A percentile compares a stretch with the other conserved stretches of the same genome.
phyloP scores from a whole-genome alignment of 257 asterid genomes.

The Solanum pinnatisectum region DNA sequence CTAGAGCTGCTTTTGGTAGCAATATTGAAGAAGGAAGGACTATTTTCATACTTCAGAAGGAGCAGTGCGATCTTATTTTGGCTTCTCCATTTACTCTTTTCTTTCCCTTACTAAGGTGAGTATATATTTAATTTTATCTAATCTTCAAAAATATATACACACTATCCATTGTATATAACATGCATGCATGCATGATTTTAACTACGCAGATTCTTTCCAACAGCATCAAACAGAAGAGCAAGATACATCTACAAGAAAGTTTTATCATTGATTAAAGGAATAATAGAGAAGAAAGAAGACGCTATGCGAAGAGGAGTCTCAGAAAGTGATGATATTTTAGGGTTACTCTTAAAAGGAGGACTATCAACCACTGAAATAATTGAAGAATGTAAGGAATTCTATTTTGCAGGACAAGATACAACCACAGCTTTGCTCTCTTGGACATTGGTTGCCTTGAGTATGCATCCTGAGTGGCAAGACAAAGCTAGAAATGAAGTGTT shows the following conservation, averaged over 20 bases:
- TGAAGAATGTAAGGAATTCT: conserved; percentile 19
- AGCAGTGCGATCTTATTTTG: conserved; percentile 7
- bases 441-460: conserved; percentile 12
- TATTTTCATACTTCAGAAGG: conserved; percentile 10
- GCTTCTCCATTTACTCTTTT: conserved; percentile 6
- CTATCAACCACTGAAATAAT: conserved; percentile 10
- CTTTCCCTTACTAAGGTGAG: conserved; percentile 2
- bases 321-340: conserved; percentile 6
- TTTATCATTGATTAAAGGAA: background rate
- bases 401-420: conserved; percentile 21
- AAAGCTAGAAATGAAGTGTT: conserved; percentile 12
- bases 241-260: conserved; percentile 8
- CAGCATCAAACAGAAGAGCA: conserved; percentile 13
- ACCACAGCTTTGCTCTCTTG: conserved; percentile 18
- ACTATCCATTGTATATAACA: background rate
- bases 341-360: conserved; percentile 5
- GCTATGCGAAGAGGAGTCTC: background rate
- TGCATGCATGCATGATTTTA: background rate
- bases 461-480: conserved; percentile 23
- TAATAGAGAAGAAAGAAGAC: background rate
- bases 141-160: too few relatives aligned
- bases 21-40: conserved; percentile 13
- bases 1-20: conserved; percentile 14
- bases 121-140: too few relatives aligned
- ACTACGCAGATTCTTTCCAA: conserved; percentile 7